Evolutionary conservation across 2,329 filamentous ascomycete genomes (phyloP), one percentile per base, ranked within the genome.

Genomic region (Rutstroemia sp.): DNA sequence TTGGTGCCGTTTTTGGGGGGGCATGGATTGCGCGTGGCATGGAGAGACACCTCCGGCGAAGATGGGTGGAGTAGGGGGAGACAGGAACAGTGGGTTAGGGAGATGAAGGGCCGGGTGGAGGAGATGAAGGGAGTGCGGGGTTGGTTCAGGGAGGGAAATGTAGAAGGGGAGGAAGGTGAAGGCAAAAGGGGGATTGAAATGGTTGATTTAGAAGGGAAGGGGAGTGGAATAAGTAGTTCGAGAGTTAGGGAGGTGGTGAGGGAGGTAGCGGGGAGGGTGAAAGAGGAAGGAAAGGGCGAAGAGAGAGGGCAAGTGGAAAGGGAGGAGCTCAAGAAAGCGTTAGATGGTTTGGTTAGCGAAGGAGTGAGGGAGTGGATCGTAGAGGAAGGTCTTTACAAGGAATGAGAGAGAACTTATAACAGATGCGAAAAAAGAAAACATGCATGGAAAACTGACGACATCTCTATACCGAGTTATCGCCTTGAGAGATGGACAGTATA

Each of bases 1-100:
- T 74, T 92, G 2, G 73, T 73, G 1, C 81, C 82, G 0, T 88
- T 90, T 66, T 85, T 92, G 61, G 71, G 73, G 1, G 75, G 76
- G 12, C 80, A 88, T 53, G 74, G 75, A 56, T 70, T 92, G 52
- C 75, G 82, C 12, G 83, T 90, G 1, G 86, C 81, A 50, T 78
- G 84, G 68, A 75, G 88, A 47, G 76, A 82, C 1, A 41, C 38
- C 4, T 10, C 18, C 1, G 38, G 38, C 14, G 79, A 80, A 51
- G 79, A 78, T 23, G 76, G 77, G 45, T 87, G 83, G 77, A 86
- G 85, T 1, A 73, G 69, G 45, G 77, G 74, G 25, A 74, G 72
- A 58, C 75, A 77, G 57, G 84, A 88, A 70, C 62, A 71, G 49
- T 88, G 83, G 67, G 63, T 89, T 18, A 68, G 74, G 34, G 66